phyloP scores from a whole-genome alignment of 176 grass and related monocot species.

The Oryza glaberrima region DNA sequence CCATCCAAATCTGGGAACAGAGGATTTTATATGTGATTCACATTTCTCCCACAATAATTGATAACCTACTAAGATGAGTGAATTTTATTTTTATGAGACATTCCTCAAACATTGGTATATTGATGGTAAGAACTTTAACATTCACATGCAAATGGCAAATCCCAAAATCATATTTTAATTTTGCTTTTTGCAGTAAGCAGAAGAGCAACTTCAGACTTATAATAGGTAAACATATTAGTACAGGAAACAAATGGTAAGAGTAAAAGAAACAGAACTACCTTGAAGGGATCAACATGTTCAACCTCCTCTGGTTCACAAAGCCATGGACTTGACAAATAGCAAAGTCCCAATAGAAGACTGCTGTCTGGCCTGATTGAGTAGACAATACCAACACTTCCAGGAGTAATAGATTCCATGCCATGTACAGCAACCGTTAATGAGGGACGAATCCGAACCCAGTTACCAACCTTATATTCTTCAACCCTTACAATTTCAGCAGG shows the following conservation, averaged over 20 bases:
- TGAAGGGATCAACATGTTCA: conserved; percentile 95
- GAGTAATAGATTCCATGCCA: conserved; percentile 90
- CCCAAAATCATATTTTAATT: neutral
- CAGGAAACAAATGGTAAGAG: conserved; percentile 4
- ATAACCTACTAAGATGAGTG: neutral
- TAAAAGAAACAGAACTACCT: conserved; percentile 56
- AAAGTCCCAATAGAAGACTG: conserved; percentile 91
- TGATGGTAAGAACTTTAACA: neutral
- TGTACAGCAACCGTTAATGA: conserved; percentile 79
- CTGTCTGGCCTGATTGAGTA: conserved; percentile 97
- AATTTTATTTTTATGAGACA: neutral
- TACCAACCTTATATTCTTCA: conserved; percentile 96
- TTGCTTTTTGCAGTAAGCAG: neutral
- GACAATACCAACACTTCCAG: conserved; percentile 94
- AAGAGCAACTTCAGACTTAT: neutral
- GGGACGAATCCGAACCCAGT: conserved; percentile 88
- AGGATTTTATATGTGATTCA: neutral
- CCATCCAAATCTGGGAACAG: neutral
- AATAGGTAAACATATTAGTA: conserved; percentile 24
- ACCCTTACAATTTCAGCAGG: conserved; percentile 99
- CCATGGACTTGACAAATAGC: conserved; percentile 91
- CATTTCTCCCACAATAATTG: neutral
- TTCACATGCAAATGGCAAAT: neutral
- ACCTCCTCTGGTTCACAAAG: conserved; percentile 99
- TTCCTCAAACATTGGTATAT: neutral